phyloP scores from a whole-genome alignment of 495 filamentous ascomycete genomes.

The Penicillium crystallinum region DNA sequence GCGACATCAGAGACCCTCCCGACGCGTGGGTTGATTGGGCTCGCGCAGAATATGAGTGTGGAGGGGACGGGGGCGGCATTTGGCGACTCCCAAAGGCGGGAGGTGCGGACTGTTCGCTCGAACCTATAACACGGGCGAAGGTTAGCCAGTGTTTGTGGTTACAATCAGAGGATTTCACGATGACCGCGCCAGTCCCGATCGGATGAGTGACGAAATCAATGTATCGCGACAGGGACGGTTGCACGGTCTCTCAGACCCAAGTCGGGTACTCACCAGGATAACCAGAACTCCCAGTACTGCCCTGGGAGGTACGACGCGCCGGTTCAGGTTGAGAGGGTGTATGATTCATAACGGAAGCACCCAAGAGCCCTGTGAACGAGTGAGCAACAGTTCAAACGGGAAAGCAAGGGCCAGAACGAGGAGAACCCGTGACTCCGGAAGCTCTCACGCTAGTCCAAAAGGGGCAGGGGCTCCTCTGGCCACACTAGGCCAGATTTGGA shows the following conservation, averaged over 20 bases:
- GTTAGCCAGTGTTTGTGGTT: neutral
- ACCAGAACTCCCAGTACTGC: constrained; percentile 33
- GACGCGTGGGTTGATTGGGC: constrained; percentile 38
- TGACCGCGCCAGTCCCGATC: neutral
- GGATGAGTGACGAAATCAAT: neutral
- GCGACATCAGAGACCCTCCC: constrained; percentile 42
- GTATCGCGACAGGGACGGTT: neutral
- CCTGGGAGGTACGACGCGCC: constrained; percentile 32
- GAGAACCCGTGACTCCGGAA: constrained; percentile 43
- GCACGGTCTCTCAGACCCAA: constrained; percentile 4
- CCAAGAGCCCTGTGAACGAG: constrained; percentile 13
- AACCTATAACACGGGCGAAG: constrained; percentile 14
- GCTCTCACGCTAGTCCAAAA: constrained; percentile 31
- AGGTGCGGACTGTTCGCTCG: constrained; percentile 38
- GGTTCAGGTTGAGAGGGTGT: constrained; percentile 19
- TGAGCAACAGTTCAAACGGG: constrained; percentile 6
- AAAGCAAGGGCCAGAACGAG: constrained; percentile 19
- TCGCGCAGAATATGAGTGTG: constrained; percentile 46
- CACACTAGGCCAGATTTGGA: constrained; percentile 15
- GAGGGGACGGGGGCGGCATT: constrained; percentile 58
- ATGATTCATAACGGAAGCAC: constrained; percentile 30
- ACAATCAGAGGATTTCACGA: neutral
- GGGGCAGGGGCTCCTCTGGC: constrained; percentile 14
- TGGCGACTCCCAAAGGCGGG: constrained; percentile 47
- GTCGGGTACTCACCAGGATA: constrained; percentile 31